Evolutionary conservation across 2,329 filamentous ascomycete species (phyloP), one percentile per base, ranked within the genome.

Genomic region (Trichoderma asperellum): DNA sequence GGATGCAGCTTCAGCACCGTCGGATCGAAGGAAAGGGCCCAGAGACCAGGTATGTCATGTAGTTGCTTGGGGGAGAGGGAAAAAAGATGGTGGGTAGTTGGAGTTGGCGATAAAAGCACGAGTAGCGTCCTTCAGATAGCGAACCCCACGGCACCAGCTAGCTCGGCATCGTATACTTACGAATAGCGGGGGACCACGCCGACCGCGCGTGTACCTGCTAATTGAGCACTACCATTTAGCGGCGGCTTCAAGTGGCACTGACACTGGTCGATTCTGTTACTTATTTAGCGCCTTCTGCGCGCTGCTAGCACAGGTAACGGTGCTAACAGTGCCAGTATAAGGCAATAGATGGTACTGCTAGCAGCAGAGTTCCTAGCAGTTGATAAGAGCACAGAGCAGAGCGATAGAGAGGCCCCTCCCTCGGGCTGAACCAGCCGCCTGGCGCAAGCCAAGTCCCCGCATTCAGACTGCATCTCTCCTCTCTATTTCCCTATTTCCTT

Each of bases 121-220:
- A 12, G 24, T 43, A 43, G 40, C 40, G 40, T 18, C 40, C 12
- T n/a, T n/a, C 18, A 16, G 40, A 49, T 11, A 49, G n/a, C 47
- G 34, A 43, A 55, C 62, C 62, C 62, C 62, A 65, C 49, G 62
- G 43, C 16, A 53, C 37, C 24, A 47, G 58, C 62, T 37, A 66
- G 62, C 62, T 66, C 62, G 62, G 62, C 62, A 43, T 27, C 52
- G 27, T 12, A 37, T 66, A 66, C 62, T 37, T 57, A 53, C 29
- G 18, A 57, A 57, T 57, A 34, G 62, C 62, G 34, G 53, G 24
- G 35, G 18, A 1, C 34, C 12, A 47, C 52, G 62, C 62, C 35
- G 24, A 16, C 27, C 12, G 4, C 18, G 52, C 53, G 32, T 3
- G 62, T 65, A 57, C 11, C 62, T 65, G 37, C 62, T 65, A 57